Conservation (phyloP, 768 basidiomycete species). For the Mrakia hoshinonis region DNA sequence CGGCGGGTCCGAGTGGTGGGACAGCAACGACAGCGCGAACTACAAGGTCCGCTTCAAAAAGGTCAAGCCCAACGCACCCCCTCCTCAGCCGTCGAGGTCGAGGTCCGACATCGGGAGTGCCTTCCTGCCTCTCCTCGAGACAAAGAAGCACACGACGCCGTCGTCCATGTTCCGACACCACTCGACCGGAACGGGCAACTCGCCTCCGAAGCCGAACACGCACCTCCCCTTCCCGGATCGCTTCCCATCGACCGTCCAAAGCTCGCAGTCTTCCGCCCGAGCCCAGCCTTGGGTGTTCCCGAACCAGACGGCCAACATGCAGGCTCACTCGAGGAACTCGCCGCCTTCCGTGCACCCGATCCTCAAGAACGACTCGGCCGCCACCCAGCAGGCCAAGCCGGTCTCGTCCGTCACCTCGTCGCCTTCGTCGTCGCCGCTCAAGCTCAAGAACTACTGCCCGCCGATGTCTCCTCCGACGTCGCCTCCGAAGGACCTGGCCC, state of each 20-base stretch:
- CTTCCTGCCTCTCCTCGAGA: conserved; percentile 27
- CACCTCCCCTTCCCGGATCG: conserved; percentile 11
- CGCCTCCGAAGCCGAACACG: neutral
- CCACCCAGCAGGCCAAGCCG: neutral
- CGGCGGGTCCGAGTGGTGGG: conserved; percentile 78
- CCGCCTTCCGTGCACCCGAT: neutral
- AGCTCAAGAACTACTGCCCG: conserved; percentile 14
- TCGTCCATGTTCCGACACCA: neutral
- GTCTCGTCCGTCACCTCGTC: conserved; percentile 3
- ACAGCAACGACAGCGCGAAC: conserved; percentile 72
- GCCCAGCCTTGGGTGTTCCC: neutral
- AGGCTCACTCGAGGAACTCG: neutral
- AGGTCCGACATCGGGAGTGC: conserved; percentile 3
- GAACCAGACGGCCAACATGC: neutral
- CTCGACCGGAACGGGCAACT: neutral
- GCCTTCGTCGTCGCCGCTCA: neutral
- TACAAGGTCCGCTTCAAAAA: conserved; percentile 63
- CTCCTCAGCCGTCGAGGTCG: neutral
- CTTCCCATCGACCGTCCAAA: neutral
- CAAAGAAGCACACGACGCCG: conserved; percentile 9
- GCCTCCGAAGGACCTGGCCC: neutral
- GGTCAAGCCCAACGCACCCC: conserved; percentile 18
- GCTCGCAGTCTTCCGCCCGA: neutral
- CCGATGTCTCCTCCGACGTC: conserved; percentile 12
- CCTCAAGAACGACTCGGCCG: neutral